Percentiles rank a stretch among this genome's conserved stretches.
These are phyloP conservation scores for Geotrichum reessii DNA, from an alignment of 1,139 yeast genomes.

Conservation along the genomic window DNA sequence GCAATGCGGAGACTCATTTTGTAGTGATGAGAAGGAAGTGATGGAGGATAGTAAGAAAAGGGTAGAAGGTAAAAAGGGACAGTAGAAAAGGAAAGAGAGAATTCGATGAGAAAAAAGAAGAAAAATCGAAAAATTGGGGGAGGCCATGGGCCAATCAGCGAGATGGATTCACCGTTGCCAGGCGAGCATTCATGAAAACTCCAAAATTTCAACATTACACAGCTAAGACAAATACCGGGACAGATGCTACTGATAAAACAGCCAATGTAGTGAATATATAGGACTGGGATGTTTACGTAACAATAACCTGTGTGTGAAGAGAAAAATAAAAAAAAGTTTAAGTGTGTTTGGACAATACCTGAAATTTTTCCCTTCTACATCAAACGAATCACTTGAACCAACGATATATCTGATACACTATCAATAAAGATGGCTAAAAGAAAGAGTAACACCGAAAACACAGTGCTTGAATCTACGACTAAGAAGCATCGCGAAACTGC, in stretches of 20 bases:
- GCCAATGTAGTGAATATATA: neutral
- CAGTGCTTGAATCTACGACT: neutral
- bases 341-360: neutral
- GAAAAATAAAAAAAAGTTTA: neutral
- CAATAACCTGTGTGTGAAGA: neutral
- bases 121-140: neutral
- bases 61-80: neutral
- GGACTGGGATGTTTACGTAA: neutral
- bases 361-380: neutral
- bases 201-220: neutral
- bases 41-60: neutral
- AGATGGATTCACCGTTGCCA: neutral
- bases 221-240: neutral
- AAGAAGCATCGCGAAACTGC: constrained; percentile 12
- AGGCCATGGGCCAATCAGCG: neutral
- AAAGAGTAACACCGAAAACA: constrained; percentile 1
- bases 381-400: neutral
- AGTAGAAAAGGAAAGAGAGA: neutral
- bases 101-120: neutral
- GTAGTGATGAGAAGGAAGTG: constrained; percentile 2
- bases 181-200: neutral
- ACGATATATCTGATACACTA: neutral
- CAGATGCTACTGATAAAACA: neutral
- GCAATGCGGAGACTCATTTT: constrained; percentile 31
- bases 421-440: constrained; percentile 8